Base-by-base conservation (phyloP, 345 rosid genomes). In the Sonneratia alba region DNA sequence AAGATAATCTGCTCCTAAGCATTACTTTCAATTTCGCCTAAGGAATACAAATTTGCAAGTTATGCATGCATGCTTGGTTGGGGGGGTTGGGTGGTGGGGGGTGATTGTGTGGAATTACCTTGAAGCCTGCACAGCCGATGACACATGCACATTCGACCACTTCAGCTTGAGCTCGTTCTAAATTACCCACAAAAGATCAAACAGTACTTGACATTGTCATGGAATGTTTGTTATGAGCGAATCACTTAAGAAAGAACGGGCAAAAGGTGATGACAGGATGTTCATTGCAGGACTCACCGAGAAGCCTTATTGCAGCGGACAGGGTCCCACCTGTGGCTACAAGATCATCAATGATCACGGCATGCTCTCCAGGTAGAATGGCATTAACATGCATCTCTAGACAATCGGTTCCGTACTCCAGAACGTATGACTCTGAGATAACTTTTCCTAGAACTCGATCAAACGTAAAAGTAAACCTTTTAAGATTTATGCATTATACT, bases 241-340 rank as follows among this genome's bases (percentile, higher is more conserved):
- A 22, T 19, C 2, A 59, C 11, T 21, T 51, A 37, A 43, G 51
- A 36, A 6, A 14, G n/a, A 36, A 21, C 18, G 13, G 18, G 49
- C 14, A 37, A 49, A 57, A 71, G 38, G 7, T 19, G 22, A 62
- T 40, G 24, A 63, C 43, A 45, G 36, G 67, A 36, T 12, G 7
- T 24, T 3, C 21, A 67, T 59, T 42, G 34, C 22, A 48, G 62
- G 7, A 66, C 21, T 55, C 77, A 89, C 97, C 97, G 69, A 88
- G 48, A 19, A 92, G 89, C 57, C 79, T 83, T 77, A 92, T 86
- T 34, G 91, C 97, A 36, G 97, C 97, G 0, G 87, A 86, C 27
- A 92, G 83, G 7, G 96, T 90, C 27, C 98, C 96, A 0, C 98
- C 96, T 0, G 98, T 92, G 66, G 98, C 98, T 6, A 92, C 89